Base-by-base conservation (phyloP, 2,329 filamentous ascomycete genomes). In the Stagonosporopsis cucurbitacearum region DNA sequence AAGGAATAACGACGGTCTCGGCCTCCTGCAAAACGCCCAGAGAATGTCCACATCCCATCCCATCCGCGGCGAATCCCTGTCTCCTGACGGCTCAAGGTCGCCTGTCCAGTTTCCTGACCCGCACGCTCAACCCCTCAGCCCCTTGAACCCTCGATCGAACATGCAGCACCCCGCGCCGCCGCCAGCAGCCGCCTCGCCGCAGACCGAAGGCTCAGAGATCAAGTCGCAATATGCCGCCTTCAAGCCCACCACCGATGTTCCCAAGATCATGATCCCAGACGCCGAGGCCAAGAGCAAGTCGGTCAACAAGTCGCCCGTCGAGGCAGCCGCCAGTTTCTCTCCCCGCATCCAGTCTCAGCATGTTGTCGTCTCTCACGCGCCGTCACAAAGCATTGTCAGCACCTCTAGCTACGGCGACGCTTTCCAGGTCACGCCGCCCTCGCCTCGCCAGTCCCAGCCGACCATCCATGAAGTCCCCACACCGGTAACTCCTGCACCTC, bases 11-110 rank as follows among this genome's bases (percentile, higher is more conserved):
- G 79, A 82, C 39, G 63, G 65, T 53, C 77, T 88, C 20, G 79
- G 80, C 52, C 77, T 88, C 20, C 67, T 87, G 41, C 75, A 78
- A 45, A 85, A 86, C 67, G 84, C 84, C 13, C 81, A 84, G 63
- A 74, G 79, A 23, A 86, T 86, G 80, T 85, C 85, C 9, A 79
- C 79, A 9, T 83, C 82, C 3, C 74, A 78, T 41, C 80, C 82
- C n/a, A 74, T 77, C 13, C 70, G 72, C 50, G 72, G 72, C 58
- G 74, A 76, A 45, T 75, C 77, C 1, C 63, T 74, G 49, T 74
- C 71, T 15, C 72, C 71, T 15, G 64, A 70, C 45, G 62, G 73
- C 36, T 59, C 60, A 13, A 57, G 56, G n/a, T 64, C 67, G 2
- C 69, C 73, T 41, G 65, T 75, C 43, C 68, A 72, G 43, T 74